These are phyloP conservation scores for Sporothrix phasma DNA, from an alignment of 2,329 filamentous ascomycete species.

Conservation along the genomic window DNA sequence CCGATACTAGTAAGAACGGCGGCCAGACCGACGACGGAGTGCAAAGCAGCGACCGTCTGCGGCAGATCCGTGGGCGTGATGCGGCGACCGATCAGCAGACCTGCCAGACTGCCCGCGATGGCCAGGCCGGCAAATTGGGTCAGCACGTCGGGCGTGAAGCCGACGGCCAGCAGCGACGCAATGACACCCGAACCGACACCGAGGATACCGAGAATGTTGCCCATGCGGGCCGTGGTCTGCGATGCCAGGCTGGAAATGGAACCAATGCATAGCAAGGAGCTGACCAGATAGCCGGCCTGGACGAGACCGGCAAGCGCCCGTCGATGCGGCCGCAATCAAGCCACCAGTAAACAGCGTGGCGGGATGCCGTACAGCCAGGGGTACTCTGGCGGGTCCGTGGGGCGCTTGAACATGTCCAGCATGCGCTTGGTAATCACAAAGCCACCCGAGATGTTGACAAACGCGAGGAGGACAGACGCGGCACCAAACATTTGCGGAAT, in stretches of 20 bases:
- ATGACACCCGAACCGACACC: slow-evolving; percentile 76
- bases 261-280: slow-evolving; percentile 73
- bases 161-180: slow-evolving; percentile 70
- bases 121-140: slow-evolving; percentile 72
- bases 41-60: slow-evolving; percentile 79
- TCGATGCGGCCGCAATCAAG: slow-evolving; percentile 68
- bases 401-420: slow-evolving; percentile 84
- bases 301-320: slow-evolving; percentile 75
- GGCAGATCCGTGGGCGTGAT: slow-evolving; percentile 84
- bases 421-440: slow-evolving; percentile 90
- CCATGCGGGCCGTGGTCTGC: slow-evolving; percentile 71
- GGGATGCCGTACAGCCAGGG: slow-evolving; percentile 74
- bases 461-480: slow-evolving; percentile 70
- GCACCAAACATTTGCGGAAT: slow-evolving; percentile 72
- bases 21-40: slow-evolving; percentile 82
- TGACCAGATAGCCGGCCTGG: slow-evolving; percentile 78
- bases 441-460: slow-evolving; percentile 79
- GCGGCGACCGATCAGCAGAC: slow-evolving; percentile 68
- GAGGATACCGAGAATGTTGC: slow-evolving; percentile 77
- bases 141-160: slow-evolving; percentile 68
- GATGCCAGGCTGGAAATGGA: slow-evolving; percentile 75
- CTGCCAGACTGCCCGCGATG: slow-evolving; percentile 54
- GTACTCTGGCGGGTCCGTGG: slow-evolving; percentile 80
- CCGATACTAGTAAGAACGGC: slow-evolving; percentile 83
- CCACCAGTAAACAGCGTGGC: slow-evolving; percentile 70